Conservation (phyloP, 176 grass and related monocot genomes). For the Ampelocalamus luodianensis region DNA sequence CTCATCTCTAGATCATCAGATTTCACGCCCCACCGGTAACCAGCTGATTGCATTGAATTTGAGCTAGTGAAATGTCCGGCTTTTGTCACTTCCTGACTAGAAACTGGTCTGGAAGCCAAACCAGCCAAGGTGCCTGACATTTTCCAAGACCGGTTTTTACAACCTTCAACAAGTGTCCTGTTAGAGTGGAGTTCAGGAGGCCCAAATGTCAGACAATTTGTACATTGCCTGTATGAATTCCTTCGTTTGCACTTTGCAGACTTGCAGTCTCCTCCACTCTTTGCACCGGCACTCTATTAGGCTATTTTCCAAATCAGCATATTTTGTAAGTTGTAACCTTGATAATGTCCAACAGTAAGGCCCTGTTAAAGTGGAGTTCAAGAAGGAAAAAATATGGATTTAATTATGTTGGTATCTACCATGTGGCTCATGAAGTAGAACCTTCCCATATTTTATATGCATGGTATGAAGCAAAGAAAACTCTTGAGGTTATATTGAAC, state of each 20-base stretch:
- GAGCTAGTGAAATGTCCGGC: too few relatives aligned
- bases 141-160: background rate
- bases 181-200: background rate
- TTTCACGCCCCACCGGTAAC: too few relatives aligned
- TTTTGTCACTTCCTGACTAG: too few relatives aligned
- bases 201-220: background rate
- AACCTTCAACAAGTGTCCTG: background rate
- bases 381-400: background rate
- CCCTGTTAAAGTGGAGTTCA: background rate
- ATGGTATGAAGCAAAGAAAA: background rate
- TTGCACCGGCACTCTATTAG: background rate
- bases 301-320: background rate
- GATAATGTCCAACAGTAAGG: background rate
- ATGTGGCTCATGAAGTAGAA: background rate
- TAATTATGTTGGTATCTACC: background rate
- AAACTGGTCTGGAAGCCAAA: background rate
- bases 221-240: too few relatives aligned
- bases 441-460: slow-evolving; percentile 7
- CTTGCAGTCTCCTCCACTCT: background rate
- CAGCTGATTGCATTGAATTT: too few relatives aligned
- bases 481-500: background rate
- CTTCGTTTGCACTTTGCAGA: background rate
- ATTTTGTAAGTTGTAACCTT: background rate
- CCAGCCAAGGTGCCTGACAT: background rate
- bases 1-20: too few relatives aligned